Evolutionary conservation across 78 protist genomes (phyloP).

Genomic region (Capsaspora owczarzaki): DNA sequence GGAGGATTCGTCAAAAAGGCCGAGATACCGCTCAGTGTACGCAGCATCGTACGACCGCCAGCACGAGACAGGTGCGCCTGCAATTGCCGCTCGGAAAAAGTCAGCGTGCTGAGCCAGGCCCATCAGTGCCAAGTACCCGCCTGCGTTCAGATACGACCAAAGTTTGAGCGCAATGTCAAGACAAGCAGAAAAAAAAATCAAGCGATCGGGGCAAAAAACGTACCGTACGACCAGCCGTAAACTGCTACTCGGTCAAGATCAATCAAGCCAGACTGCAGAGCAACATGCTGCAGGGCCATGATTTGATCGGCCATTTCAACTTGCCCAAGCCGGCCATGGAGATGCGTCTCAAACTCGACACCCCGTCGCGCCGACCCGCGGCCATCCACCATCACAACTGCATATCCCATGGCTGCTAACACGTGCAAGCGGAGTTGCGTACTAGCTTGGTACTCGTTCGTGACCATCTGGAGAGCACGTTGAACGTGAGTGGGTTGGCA

Average conservation of each 20-base stretch:
- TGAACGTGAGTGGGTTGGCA: neutral
- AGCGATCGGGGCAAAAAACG: constrained; percentile 24
- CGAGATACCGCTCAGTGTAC: constrained; percentile 88
- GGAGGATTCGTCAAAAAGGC: constrained; percentile 38
- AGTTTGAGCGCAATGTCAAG: neutral
- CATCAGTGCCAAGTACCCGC: constrained; percentile 80
- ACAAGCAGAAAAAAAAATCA: neutral
- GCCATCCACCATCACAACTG: constrained; percentile 45
- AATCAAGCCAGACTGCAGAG: neutral
- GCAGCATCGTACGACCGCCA: constrained; percentile 88
- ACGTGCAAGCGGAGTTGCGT: neutral
- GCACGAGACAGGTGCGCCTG: constrained; percentile 88
- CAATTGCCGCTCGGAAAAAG: constrained; percentile 53
- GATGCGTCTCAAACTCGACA: constrained; percentile 23
- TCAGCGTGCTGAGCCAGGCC: constrained; percentile 60
- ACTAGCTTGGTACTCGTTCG: neutral
- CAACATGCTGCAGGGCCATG: constrained; percentile 25
- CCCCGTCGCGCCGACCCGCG: constrained; percentile 41
- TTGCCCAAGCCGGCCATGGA: constrained; percentile 38
- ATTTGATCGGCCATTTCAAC: constrained; percentile 55
- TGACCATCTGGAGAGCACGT: neutral
- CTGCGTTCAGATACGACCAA: constrained; percentile 16
- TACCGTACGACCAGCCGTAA: constrained; percentile 65
- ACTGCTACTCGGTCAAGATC: constrained; percentile 40
- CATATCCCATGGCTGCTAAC: constrained; percentile 35